These are phyloP conservation scores for Erodium trifolium DNA, from an alignment of 441 rosid genomes.

Conservation along the genomic window DNA sequence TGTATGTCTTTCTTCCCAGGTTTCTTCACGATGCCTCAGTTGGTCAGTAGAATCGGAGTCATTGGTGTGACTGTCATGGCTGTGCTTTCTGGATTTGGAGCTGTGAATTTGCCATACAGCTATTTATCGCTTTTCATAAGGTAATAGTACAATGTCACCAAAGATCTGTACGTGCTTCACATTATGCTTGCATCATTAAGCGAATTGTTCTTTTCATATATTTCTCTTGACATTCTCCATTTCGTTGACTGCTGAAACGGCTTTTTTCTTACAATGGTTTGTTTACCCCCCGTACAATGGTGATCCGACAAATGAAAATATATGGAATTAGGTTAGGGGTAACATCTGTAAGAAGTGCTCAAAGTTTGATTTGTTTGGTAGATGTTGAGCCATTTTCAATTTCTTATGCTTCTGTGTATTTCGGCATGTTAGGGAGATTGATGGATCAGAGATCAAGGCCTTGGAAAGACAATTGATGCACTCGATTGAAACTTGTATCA, in stretches of 20 bases:
- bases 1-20: slow-evolving; percentile 38
- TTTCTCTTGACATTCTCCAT: background rate
- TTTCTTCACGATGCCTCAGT: slow-evolving; percentile 90
- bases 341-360: too few species aligned
- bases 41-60: slow-evolving; percentile 97
- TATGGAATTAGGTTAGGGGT: background rate
- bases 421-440: slow-evolving; percentile 69
- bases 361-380: too few species aligned
- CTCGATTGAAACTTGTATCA: slow-evolving; percentile 79
- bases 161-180: background rate
- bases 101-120: slow-evolving; percentile 95
- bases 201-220: background rate
- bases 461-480: slow-evolving; percentile 97
- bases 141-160: slow-evolving; percentile 3
- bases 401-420: background rate
- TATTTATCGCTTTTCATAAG: slow-evolving; percentile 95
- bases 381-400: too few species aligned
- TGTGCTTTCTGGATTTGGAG: slow-evolving; percentile 95
- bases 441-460: slow-evolving; percentile 82
- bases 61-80: slow-evolving; percentile 99
- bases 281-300: background rate
- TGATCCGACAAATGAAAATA: background rate
- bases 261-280: background rate
- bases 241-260: background rate
- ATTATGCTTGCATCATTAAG: background rate